These are phyloP conservation scores for Cladophialophora exuberans DNA, from an alignment of 2,329 filamentous ascomycete genomes.

Conservation along the genomic window DNA sequence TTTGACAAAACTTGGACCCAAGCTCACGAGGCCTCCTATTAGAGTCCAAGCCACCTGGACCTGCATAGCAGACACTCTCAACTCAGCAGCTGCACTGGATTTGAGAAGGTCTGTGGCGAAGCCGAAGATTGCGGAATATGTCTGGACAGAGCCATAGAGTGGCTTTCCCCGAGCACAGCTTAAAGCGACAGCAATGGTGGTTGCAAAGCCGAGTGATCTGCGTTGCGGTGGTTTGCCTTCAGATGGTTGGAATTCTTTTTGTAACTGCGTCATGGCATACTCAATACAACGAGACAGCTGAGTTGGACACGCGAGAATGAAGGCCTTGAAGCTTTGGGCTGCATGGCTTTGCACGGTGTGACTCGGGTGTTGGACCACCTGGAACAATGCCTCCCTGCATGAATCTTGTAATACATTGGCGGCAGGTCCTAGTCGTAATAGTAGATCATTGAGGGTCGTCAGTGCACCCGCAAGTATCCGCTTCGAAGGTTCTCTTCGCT, in stretches of 20 bases:
- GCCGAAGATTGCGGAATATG: constrained; percentile 87
- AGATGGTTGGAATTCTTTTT: constrained; percentile 74
- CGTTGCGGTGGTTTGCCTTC: constrained; percentile 66
- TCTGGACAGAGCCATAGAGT: constrained; percentile 91
- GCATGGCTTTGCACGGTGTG: constrained; percentile 94
- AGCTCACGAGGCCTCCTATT: constrained; percentile 92
- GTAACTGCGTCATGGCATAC: constrained; percentile 94
- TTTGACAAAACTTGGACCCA: constrained; percentile 98
- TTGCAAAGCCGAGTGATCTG: constrained; percentile 85
- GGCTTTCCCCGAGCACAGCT: constrained; percentile 88
- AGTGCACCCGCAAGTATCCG: constrained; percentile 78
- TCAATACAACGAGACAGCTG: constrained; percentile 89
- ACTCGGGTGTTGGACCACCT: constrained; percentile 90
- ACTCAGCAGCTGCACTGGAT: constrained; percentile 85
- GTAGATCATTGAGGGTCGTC: constrained; percentile 76
- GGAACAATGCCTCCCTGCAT: constrained; percentile 83
- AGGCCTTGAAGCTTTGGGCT: constrained; percentile 80
- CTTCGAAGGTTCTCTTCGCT: constrained; percentile 86
- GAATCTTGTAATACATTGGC: constrained; percentile 76
- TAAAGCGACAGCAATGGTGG: constrained; percentile 86
- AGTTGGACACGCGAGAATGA: constrained; percentile 88
- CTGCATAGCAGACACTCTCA: constrained; percentile 88
- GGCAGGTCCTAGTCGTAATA: constrained; percentile 79
- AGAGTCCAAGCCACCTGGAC: constrained; percentile 98
- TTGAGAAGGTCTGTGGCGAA: constrained; percentile 93